Percentiles rank a stretch among this genome's conserved stretches.
phyloP scores from a whole-genome alignment of 2,329 filamentous ascomycete genomes.

The Trichophyton verrucosum region DNA sequence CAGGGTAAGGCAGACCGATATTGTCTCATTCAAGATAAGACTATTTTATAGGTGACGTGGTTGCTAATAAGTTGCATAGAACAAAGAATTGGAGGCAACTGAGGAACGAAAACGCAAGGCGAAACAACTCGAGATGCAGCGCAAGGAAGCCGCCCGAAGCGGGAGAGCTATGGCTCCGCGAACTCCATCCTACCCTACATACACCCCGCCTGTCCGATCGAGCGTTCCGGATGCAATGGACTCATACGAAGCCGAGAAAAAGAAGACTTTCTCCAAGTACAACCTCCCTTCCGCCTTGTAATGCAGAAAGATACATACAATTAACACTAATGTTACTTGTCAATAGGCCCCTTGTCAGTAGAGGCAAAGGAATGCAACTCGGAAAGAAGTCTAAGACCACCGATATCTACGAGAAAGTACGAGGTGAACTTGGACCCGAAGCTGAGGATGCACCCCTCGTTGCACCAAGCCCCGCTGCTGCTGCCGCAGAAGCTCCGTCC shows the following conservation, averaged over 20 bases:
- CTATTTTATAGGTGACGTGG: slow-evolving; percentile 5
- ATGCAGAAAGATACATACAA: neutral
- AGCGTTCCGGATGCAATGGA: slow-evolving; percentile 69
- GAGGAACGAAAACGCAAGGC: slow-evolving; percentile 98
- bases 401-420: slow-evolving; percentile 92
- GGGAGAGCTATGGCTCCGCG: slow-evolving; percentile 56
- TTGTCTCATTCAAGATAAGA: slow-evolving; percentile 1
- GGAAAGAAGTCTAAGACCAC: slow-evolving; percentile 98
- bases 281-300: slow-evolving; percentile 17
- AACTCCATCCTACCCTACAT: slow-evolving; percentile 74
- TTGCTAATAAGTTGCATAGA: slow-evolving; percentile 41
- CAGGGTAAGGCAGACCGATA: slow-evolving; percentile 53
- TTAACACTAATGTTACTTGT: neutral
- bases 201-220: slow-evolving; percentile 66
- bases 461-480: slow-evolving; percentile 40
- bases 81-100: slow-evolving; percentile 96
- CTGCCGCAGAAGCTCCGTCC: slow-evolving; percentile 39
- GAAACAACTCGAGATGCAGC: slow-evolving; percentile 96
- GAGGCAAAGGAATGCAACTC: slow-evolving; percentile 97
- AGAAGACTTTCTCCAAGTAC: slow-evolving; percentile 73
- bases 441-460: slow-evolving; percentile 66
- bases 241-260: slow-evolving; percentile 93
- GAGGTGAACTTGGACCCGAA: slow-evolving; percentile 79
- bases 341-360: slow-evolving; percentile 46
- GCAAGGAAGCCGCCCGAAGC: slow-evolving; percentile 81